Evolutionary conservation across 495 filamentous ascomycete genomes (phyloP).

Genomic region (Cercophora samala): DNA sequence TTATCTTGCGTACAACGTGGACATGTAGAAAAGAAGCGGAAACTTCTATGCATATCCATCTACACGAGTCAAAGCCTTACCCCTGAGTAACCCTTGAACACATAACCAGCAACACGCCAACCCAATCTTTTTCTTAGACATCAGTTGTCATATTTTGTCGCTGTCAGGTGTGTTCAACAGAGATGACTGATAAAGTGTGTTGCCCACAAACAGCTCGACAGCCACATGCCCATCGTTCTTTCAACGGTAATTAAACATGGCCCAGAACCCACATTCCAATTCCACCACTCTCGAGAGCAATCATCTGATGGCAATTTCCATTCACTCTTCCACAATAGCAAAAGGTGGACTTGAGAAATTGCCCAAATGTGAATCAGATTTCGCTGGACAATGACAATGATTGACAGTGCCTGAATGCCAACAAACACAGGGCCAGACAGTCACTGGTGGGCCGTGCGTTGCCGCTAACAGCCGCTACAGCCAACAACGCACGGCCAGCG

Average conservation of each 20-base stretch:
- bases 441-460: neutral
- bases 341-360: conserved; percentile 20
- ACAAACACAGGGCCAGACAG: neutral
- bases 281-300: neutral
- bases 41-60: too few species aligned
- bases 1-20: too few species aligned
- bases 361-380: neutral
- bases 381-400: neutral
- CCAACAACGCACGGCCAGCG: neutral
- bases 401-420: neutral
- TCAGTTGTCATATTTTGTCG: too few species aligned
- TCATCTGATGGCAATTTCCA: neutral
- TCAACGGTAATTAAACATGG: neutral
- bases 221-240: neutral
- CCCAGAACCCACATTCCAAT: neutral
- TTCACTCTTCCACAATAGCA: conserved; percentile 16
- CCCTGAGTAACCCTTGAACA: too few species aligned
- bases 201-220: too few species aligned
- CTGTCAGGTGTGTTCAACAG: too few species aligned
- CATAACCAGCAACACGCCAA: too few species aligned
- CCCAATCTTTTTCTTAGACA: too few species aligned
- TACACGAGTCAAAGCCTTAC: too few species aligned
- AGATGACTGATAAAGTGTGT: too few species aligned
- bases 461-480: neutral
- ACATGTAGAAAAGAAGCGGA: too few species aligned